Base-by-base conservation (phyloP, 2,329 filamentous ascomycete genomes). In the Fusarium chuoi region DNA sequence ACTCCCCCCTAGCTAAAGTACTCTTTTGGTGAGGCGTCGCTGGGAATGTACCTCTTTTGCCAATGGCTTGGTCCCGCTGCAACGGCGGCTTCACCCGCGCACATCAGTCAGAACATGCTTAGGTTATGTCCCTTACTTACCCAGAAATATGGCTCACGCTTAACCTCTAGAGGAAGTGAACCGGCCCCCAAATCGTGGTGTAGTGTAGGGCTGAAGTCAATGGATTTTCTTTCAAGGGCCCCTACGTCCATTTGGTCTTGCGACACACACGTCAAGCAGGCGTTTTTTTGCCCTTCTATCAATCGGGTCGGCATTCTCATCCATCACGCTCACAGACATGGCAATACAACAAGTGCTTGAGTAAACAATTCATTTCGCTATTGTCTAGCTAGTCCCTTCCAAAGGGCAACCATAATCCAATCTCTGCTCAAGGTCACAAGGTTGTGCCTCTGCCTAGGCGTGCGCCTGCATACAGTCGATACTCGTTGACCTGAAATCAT, bases 111-210 rank as follows among this genome's bases (percentile, higher is more conserved):
- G 28, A 35, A 58, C 60, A 58, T 75, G 57, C 68, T 60, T 54
- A 54, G 49, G 49, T 38, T 38, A 38, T 17, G 49, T 54, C 35
- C 49, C 49, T 26, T 68, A 68, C 63, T 41, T 57, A 56, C 55
- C 71, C 64, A 65, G 67, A 58, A 71, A 66, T 68, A 58, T 45
- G 71, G 66, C 70, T 65, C 73, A 76, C 75, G 75, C 75, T 77
- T 77, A 73, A 51, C 75, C 75, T 77, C 75, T 77, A 77, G 75
- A 76, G 75, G 75, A 66, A 77, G 70, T 52, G 64, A 77, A 60
- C 59, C 44, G 57, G 65, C 65, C 64, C 68, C 67, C 63, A 55
- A 68, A 48, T 56, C 52, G 56, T 62, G 59, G 52, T 69, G 56
- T 56, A 62, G 48, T 65, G 61, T 77, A 77, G 73, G 75, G 75